Conservation (phyloP, 768 basidiomycete genomes). For the Cystobasidium tubakii region DNA sequence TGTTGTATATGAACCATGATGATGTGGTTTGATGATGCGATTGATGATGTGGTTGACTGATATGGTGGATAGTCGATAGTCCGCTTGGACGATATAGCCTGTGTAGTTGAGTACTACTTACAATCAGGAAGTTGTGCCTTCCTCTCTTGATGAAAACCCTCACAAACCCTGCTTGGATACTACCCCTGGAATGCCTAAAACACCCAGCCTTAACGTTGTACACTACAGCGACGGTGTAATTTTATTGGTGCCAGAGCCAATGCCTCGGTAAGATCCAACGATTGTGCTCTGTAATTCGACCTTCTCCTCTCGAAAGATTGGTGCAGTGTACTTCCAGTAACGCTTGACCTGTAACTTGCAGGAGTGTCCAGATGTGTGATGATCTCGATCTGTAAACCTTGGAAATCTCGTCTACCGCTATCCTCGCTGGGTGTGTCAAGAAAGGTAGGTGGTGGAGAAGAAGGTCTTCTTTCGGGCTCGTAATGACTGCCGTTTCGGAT, state of each 20-base stretch:
- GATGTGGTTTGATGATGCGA: too few relatives aligned
- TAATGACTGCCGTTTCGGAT: slow-evolving; percentile 4
- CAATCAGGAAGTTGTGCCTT: too few relatives aligned
- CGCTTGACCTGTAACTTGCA: background rate
- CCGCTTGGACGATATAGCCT: too few relatives aligned
- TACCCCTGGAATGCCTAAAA: too few relatives aligned
- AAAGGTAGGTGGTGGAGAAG: background rate
- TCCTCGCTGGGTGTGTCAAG: background rate
- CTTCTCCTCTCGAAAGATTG: background rate
- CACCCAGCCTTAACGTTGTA: background rate
- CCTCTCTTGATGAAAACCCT: background rate
- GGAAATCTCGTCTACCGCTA: background rate
- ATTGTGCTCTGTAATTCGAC: background rate
- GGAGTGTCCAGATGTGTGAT: background rate
- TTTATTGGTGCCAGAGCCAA: background rate
- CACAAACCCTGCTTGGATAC: background rate
- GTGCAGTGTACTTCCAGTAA: background rate
- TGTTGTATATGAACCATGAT: too few relatives aligned
- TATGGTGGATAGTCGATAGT: too few relatives aligned
- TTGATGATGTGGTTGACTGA: too few relatives aligned
- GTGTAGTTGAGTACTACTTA: too few relatives aligned
- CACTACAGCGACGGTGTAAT: background rate
- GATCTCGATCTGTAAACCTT: slow-evolving; percentile 4
- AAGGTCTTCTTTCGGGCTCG: slow-evolving; percentile 7
- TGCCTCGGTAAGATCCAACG: slow-evolving; percentile 12